Evolutionary conservation across 108 stramenopile species (phyloP).

Genomic region (Nitzschia palea): DNA sequence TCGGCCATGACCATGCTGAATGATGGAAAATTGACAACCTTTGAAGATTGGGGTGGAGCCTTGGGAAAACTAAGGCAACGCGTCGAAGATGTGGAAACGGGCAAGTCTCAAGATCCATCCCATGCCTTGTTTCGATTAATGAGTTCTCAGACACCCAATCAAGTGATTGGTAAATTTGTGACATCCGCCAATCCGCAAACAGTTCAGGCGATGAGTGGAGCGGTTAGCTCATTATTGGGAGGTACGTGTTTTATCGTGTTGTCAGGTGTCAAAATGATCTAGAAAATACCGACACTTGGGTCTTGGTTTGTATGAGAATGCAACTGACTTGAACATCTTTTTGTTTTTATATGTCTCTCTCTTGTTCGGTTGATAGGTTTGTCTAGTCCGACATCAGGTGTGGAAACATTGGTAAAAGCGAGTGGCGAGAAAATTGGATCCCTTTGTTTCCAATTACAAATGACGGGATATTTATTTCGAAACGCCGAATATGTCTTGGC

Average conservation of each 20-base stretch:
- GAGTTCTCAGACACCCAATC: constrained; percentile 65
- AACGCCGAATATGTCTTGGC: constrained; percentile 93
- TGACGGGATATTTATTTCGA: constrained; percentile 92
- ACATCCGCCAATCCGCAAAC: constrained; percentile 72
- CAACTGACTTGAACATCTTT: too few relatives aligned
- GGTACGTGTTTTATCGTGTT: constrained; percentile 3
- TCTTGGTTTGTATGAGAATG: not conserved
- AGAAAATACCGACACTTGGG: not conserved
- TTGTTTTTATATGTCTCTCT: too few relatives aligned
- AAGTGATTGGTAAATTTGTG: constrained; percentile 73
- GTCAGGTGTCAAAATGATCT: not conserved
- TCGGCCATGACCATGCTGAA: not conserved
- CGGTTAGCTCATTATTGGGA: constrained; percentile 72
- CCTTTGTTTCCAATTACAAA: constrained; percentile 84
- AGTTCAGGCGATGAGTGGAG: constrained; percentile 80
- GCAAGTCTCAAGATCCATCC: constrained; percentile 59
- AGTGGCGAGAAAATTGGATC: constrained; percentile 77
- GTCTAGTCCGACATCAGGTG: constrained; percentile 62
- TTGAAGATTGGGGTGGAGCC: constrained; percentile 80
- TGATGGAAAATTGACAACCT: constrained; percentile 20
- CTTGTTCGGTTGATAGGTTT: constrained; percentile 32
- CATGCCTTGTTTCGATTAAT: constrained; percentile 75
- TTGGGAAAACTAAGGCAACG: constrained; percentile 59
- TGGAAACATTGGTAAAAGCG: constrained; percentile 71
- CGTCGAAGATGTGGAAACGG: constrained; percentile 67